A percentile compares a stretch with the other conserved stretches of the same genome.
Conservation (phyloP, 495 filamentous ascomycete species). For the Thermothielavioides terrestris region DNA sequence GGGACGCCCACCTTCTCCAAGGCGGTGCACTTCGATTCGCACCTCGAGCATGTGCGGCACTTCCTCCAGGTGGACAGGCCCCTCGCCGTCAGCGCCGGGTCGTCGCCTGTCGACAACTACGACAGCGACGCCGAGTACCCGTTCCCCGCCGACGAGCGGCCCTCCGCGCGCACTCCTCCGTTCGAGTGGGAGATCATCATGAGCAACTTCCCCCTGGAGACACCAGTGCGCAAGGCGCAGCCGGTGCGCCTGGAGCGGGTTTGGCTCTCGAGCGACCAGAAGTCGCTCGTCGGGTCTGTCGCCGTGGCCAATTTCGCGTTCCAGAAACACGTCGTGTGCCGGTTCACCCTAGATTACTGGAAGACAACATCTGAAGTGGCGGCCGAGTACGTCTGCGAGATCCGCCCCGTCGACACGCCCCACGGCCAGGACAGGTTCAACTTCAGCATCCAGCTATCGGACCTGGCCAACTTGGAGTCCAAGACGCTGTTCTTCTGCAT, state of each 20-base stretch:
- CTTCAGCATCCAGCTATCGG: slow-evolving; percentile 87
- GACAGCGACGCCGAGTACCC: slow-evolving; percentile 81
- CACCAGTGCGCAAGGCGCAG: slow-evolving; percentile 49
- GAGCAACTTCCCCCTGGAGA: slow-evolving; percentile 71
- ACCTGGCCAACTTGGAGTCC: slow-evolving; percentile 78
- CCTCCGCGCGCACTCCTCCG: slow-evolving; percentile 34
- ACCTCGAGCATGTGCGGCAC: slow-evolving; percentile 89
- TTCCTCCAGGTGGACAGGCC: slow-evolving; percentile 90
- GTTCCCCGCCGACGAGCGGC: slow-evolving; percentile 53
- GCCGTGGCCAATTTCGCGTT: slow-evolving; percentile 85
- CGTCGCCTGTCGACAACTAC: slow-evolving; percentile 85
- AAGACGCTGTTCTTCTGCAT: slow-evolving; percentile 91
- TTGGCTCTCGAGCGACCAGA: slow-evolving; percentile 79
- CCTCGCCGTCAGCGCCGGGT: slow-evolving; percentile 85
- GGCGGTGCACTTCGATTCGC: slow-evolving; percentile 90
- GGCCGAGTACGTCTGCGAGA: slow-evolving; percentile 77
- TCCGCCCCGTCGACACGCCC: slow-evolving; percentile 54
- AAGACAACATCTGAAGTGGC: slow-evolving; percentile 91
- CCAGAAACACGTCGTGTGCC: slow-evolving; percentile 76
- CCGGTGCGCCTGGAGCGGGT: slow-evolving; percentile 74
- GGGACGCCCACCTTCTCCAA: slow-evolving; percentile 94
- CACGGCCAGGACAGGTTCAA: slow-evolving; percentile 79
- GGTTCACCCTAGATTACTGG: slow-evolving; percentile 97
- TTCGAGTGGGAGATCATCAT: slow-evolving; percentile 84
- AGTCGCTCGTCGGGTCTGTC: slow-evolving; percentile 70